Conservation (phyloP, 1,284 basidiomycete species). For the Xerocomus amazonicus region DNA sequence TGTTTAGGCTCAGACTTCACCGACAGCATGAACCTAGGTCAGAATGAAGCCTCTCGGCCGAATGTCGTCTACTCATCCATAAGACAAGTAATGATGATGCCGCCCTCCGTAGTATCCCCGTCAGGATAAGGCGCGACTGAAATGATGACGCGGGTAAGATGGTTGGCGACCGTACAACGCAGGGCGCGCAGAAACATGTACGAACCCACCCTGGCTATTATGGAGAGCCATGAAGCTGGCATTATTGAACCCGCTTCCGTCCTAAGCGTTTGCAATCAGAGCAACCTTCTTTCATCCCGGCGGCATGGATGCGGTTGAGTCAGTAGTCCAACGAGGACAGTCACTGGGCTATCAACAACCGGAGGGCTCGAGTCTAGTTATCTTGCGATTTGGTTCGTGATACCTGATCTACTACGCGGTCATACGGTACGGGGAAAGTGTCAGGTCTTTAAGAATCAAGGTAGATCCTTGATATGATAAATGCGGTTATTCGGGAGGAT, state of each 20-base stretch:
- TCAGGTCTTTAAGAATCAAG: too few relatives aligned
- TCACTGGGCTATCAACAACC: too few relatives aligned
- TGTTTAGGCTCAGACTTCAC: slow-evolving; percentile 95
- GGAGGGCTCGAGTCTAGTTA: too few relatives aligned
- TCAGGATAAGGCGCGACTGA: slow-evolving; percentile 89
- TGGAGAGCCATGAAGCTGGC: slow-evolving; percentile 84
- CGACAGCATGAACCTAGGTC: slow-evolving; percentile 76
- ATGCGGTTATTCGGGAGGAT: too few relatives aligned
- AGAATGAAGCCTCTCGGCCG: slow-evolving; percentile 70
- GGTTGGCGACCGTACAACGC: not conserved
- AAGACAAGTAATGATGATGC: slow-evolving; percentile 90
- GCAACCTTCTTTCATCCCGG: slow-evolving; percentile 65
- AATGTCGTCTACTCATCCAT: slow-evolving; percentile 92
- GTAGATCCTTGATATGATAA: too few relatives aligned
- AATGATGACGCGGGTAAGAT: slow-evolving; percentile 32
- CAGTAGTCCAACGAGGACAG: too few relatives aligned
- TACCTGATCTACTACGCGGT: too few relatives aligned
- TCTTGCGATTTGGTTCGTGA: too few relatives aligned
- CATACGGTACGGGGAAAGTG: too few relatives aligned
- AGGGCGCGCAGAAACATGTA: not conserved
- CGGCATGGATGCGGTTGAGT: too few relatives aligned
- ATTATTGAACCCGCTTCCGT: slow-evolving; percentile 90
- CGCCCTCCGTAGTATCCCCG: slow-evolving; percentile 85
- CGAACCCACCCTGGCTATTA: slow-evolving; percentile 54
- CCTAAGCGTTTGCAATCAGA: slow-evolving; percentile 93